Evolutionary conservation across 2,329 filamentous ascomycete species (phyloP).

Genomic region (Colletotrichum truncatum): DNA sequence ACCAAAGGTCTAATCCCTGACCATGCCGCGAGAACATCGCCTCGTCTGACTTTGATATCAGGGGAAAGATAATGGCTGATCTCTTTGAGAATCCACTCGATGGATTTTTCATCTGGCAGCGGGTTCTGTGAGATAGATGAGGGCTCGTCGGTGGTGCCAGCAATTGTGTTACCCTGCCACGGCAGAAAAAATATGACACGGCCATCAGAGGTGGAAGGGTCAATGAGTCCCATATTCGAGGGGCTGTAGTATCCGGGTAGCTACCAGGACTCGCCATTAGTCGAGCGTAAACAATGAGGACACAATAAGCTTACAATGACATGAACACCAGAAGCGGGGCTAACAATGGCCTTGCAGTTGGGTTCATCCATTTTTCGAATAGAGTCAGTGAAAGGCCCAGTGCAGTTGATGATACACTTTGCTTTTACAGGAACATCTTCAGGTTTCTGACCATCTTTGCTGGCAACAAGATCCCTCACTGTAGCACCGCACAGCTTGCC

Average conservation of each 20-base stretch:
- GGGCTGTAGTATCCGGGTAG: slow-evolving; percentile 89
- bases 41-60: slow-evolving; percentile 84
- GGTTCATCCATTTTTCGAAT: slow-evolving; percentile 87
- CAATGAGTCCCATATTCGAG: slow-evolving; percentile 86
- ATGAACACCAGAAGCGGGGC: slow-evolving; percentile 86
- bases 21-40: slow-evolving; percentile 91
- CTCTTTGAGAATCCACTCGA: slow-evolving; percentile 87
- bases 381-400: slow-evolving; percentile 86
- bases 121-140: slow-evolving; percentile 78
- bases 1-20: slow-evolving; percentile 88
- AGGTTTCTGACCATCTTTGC: slow-evolving; percentile 68
- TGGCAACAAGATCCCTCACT: slow-evolving; percentile 75
- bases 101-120: slow-evolving; percentile 82
- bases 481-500: slow-evolving; percentile 79
- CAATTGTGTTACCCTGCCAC: slow-evolving; percentile 93
- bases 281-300: not conserved
- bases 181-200: slow-evolving; percentile 93
- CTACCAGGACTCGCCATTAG: not conserved
- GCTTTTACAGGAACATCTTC: slow-evolving; percentile 77
- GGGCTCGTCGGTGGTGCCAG: slow-evolving; percentile 85
- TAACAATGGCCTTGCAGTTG: slow-evolving; percentile 78
- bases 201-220: slow-evolving; percentile 86
- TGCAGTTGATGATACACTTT: slow-evolving; percentile 88
- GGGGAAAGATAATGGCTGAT: slow-evolving; percentile 84
- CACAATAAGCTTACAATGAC: slow-evolving; percentile 59